Percentiles rank a stretch among this genome's conserved stretches.
phyloP scores from a whole-genome alignment of 2,329 filamentous ascomycete species.

The Colletotrichum zoysiae region DNA sequence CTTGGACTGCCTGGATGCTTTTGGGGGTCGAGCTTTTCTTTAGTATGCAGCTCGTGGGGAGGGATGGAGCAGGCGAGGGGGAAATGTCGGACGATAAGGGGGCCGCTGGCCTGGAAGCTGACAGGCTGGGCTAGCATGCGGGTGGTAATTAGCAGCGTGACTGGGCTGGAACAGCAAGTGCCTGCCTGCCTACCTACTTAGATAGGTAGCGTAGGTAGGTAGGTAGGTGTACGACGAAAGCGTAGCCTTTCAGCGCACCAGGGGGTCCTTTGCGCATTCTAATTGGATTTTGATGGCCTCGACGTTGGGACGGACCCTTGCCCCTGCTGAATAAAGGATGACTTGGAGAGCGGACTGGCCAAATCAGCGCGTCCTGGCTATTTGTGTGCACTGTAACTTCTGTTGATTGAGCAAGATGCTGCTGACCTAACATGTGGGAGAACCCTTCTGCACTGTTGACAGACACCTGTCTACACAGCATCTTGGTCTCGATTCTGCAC shows the following conservation, averaged over 20 bases:
- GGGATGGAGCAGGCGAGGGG: conserved; percentile 38
- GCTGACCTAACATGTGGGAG: conserved; percentile 2
- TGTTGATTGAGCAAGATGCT: neutral
- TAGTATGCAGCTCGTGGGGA: conserved; percentile 41
- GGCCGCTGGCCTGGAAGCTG: conserved; percentile 33
- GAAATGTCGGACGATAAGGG: conserved; percentile 39
- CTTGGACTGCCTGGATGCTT: conserved; percentile 33
- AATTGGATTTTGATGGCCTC: neutral
- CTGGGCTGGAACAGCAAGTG: neutral
- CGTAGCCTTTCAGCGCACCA: neutral
- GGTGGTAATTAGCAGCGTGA: conserved; percentile 1
- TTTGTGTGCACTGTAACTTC: neutral
- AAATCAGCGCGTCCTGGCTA: neutral
- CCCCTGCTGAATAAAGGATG: conserved; percentile 1
- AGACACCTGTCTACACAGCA: neutral
- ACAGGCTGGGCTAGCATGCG: conserved; percentile 25
- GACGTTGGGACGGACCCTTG: conserved; percentile 10
- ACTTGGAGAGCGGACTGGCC: neutral
- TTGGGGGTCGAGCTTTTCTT: conserved; percentile 43
- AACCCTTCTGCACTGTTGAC: neutral
- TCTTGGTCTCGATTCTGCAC: neutral
- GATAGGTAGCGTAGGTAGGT: no score
- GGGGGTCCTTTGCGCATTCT: neutral
- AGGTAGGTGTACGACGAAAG: neutral
- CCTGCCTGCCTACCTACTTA: neutral